These are phyloP conservation scores for Ganoderma boninense DNA, from an alignment of 1,284 basidiomycete genomes.

Conservation along the genomic window DNA sequence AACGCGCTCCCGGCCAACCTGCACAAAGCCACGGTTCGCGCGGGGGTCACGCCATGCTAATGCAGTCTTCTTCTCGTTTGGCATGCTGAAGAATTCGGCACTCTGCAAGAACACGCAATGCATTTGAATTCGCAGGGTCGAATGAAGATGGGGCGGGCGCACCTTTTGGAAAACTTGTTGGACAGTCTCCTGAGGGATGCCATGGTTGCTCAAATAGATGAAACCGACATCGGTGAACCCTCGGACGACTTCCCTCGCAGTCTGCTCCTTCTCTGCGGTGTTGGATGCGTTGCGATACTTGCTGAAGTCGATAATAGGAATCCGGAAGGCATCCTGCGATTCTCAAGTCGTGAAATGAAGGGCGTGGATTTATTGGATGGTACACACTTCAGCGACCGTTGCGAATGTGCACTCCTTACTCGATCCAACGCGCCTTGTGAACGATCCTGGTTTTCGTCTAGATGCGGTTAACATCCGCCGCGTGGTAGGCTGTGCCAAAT, in stretches of 20 bases:
- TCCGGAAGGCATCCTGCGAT: slow-evolving; percentile 43
- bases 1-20: slow-evolving; percentile 81
- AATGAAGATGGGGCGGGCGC: slow-evolving; percentile 13
- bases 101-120: slow-evolving; percentile 54
- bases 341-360: background rate
- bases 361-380: too few relatives aligned
- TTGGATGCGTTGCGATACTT: slow-evolving; percentile 64
- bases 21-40: slow-evolving; percentile 85
- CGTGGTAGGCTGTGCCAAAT: slow-evolving; percentile 15
- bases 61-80: slow-evolving; percentile 68
- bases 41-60: slow-evolving; percentile 85
- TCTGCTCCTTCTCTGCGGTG: slow-evolving; percentile 62
- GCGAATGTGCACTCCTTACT: slow-evolving; percentile 22
- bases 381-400: slow-evolving; percentile 32
- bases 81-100: slow-evolving; percentile 75
- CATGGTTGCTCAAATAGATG: slow-evolving; percentile 76
- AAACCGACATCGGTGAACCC: slow-evolving; percentile 84
- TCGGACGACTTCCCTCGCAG: slow-evolving; percentile 74
- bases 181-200: slow-evolving; percentile 62
- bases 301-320: slow-evolving; percentile 83
- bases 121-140: background rate
- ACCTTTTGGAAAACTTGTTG: slow-evolving; percentile 72
- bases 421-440: background rate
- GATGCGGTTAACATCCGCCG: slow-evolving; percentile 15
- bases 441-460: slow-evolving; percentile 4